A percentile compares a stretch with the other conserved stretches of the same genome.
phyloP scores from a whole-genome alignment of 345 rosid species.

The Combretum micranthum region DNA sequence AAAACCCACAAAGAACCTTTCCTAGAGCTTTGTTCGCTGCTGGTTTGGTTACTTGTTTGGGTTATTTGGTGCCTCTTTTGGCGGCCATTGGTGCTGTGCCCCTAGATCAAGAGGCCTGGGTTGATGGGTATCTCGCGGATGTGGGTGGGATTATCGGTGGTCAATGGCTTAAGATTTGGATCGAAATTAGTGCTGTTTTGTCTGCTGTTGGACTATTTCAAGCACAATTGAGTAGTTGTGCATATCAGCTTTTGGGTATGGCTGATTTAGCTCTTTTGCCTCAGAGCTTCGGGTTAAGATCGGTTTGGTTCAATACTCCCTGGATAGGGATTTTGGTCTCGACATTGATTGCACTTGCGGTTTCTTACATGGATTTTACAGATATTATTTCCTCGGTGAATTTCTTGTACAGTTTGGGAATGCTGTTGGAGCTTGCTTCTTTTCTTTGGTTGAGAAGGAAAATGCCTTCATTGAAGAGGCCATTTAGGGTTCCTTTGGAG shows the following conservation, averaged over 20 bases:
- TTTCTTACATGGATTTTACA: conserved; percentile 34
- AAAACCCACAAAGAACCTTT: conserved; percentile 40
- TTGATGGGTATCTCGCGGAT: conserved; percentile 42
- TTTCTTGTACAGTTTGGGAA: conserved; percentile 44
- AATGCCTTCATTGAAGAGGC: conserved; percentile 28
- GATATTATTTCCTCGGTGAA: conserved; percentile 41
- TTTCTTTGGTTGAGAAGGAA: conserved; percentile 47
- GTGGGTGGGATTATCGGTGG: conserved; percentile 70
- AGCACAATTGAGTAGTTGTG: conserved; percentile 76
- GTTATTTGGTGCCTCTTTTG: conserved; percentile 48
- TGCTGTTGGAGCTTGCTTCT: conserved; percentile 46
- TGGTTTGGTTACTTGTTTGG: conserved; percentile 43
- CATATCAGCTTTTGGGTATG: conserved; percentile 61
- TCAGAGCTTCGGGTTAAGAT: conserved; percentile 23
- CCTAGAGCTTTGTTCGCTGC: conserved; percentile 43
- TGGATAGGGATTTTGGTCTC: conserved; percentile 45
- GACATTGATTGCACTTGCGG: conserved; percentile 28
- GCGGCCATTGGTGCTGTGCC: conserved; percentile 62
- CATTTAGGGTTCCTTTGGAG: conserved; percentile 33
- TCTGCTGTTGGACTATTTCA: conserved; percentile 70
- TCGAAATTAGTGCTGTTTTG: conserved; percentile 58
- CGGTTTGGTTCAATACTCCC: conserved; percentile 39
- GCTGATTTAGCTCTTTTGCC: conserved; percentile 51
- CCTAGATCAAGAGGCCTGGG: conserved; percentile 58
- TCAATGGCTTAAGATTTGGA: conserved; percentile 65